Evolutionary conservation across 2,329 filamentous ascomycete species (phyloP), one percentile per base, ranked within the genome.

Genomic region (Laburnicola sp.): DNA sequence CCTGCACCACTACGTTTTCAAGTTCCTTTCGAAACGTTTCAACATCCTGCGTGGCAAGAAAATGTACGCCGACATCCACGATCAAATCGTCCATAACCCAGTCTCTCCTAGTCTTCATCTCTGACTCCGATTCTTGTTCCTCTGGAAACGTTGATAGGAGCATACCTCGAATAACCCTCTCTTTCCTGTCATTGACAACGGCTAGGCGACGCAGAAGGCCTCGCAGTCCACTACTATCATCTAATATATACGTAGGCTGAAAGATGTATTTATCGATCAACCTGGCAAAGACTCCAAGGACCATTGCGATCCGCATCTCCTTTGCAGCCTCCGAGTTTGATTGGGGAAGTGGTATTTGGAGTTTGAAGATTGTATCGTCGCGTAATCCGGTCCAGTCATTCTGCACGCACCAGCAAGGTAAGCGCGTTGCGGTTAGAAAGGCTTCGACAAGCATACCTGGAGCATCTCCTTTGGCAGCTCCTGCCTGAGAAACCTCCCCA

Each of bases 231-330:
- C 46, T 51, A 4, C 51, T 32, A 39, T 57, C 56, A 22, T 45
- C 22, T 26, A 61, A 32, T 59, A 73, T 43, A 45, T 73, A 72
- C 1, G 56, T 65, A 2, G 69, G 69, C 32, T 72, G 67, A 51
- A 74, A 73, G 28, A 74, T 60, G 31, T 68, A 48, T 23, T 62
- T 48, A 36, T 57, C 48, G 3, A 74, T 53, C 34, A 71, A 59
- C 6, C 55, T 45, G 0, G 61, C 56, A 2, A 74, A 35, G 32
- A 70, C 51, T 8, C 58, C 63, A 5, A 74, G 54, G 6, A 68
- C 57, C 5, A 68, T 50, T 11, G 62, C 66, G 25, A 65, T 51
- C 4, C 70, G 68, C 65, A 74, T 74, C 23, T 63, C 56, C 46
- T 71, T 74, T 2, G 70, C 70, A 11, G 48, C 44, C 1, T 38